Conservation (phyloP, 75 land plant species). For the Cunninghamia lanceolata region DNA sequence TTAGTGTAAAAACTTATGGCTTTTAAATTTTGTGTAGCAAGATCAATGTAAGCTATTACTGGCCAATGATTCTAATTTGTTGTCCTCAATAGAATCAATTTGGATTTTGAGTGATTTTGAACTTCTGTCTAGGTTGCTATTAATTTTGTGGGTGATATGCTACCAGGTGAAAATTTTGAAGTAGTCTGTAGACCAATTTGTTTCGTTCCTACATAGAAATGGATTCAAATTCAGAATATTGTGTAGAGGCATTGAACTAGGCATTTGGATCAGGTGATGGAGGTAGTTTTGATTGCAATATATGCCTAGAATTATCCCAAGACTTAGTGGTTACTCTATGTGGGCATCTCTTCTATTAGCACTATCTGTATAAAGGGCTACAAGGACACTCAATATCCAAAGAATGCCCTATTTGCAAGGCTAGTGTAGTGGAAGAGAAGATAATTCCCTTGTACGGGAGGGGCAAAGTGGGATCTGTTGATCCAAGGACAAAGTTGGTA, state of each 20-base stretch:
- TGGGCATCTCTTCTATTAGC: conserved; percentile 96
- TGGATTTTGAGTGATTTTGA: background rate
- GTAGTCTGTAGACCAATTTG: background rate
- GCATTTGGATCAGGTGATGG: background rate
- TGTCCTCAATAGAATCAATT: background rate
- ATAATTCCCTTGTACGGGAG: conserved; percentile 84
- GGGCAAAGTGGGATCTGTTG: conserved; percentile 32
- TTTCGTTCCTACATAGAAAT: background rate
- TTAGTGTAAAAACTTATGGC: background rate
- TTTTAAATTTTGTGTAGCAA: background rate
- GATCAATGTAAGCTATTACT: background rate
- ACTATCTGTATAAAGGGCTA: conserved; percentile 86
- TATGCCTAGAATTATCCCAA: conserved; percentile 70
- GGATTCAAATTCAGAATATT: background rate
- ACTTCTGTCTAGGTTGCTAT: background rate
- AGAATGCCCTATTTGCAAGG: conserved; percentile 93
- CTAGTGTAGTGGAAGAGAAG: conserved; percentile 50
- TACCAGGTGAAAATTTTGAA: background rate
- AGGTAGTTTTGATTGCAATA: conserved; percentile 77
- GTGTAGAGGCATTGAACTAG: background rate
- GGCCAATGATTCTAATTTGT: background rate
- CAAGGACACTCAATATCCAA: conserved; percentile 30
- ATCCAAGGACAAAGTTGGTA: conserved; percentile 4
- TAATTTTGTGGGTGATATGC: background rate
- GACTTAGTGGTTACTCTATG: conserved; percentile 91